Percentiles rank a stretch among this genome's conserved stretches.
Conservation (phyloP, 1,284 basidiomycete genomes). For the Cronartium quercuum region DNA sequence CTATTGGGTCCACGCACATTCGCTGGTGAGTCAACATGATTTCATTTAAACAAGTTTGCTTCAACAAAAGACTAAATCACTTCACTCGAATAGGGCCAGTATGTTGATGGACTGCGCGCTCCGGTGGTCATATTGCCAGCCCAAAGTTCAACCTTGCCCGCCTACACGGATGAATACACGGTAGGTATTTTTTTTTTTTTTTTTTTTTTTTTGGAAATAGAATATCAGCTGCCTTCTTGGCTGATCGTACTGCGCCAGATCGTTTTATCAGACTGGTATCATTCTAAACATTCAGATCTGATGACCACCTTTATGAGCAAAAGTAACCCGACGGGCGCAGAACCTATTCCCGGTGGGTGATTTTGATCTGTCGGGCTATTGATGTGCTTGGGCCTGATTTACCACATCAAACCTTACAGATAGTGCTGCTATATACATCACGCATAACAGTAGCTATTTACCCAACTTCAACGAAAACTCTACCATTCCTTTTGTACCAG, state of each 20-base stretch:
- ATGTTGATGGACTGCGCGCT: constrained; percentile 64
- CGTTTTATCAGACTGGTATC: constrained; percentile 49
- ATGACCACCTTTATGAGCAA: constrained; percentile 48
- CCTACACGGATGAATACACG: constrained; percentile 87
- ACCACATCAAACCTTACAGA: constrained; percentile 53
- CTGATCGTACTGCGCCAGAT: background rate
- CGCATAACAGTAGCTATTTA: constrained; percentile 53
- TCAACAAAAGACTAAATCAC: background rate
- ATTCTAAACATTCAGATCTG: constrained; percentile 63
- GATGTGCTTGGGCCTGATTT: background rate
- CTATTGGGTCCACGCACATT: constrained; percentile 68
- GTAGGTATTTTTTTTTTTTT: constrained; percentile 71
- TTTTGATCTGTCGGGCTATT: background rate
- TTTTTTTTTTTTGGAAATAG: constrained; percentile 38
- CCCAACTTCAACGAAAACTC: constrained; percentile 65
- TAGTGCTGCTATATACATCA: constrained; percentile 74
- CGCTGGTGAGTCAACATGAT: background rate
- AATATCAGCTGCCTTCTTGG: background rate
- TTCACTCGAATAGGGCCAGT: constrained; percentile 41
- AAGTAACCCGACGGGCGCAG: constrained; percentile 70
- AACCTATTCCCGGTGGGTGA: constrained; percentile 68
- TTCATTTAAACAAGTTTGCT: background rate
- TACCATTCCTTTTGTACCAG: constrained; percentile 71
- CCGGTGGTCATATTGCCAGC: constrained; percentile 68
- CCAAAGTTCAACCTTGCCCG: constrained; percentile 53